phyloP scores from a whole-genome alignment of 208 protist genomes.

The Leishmania lainsoni region DNA sequence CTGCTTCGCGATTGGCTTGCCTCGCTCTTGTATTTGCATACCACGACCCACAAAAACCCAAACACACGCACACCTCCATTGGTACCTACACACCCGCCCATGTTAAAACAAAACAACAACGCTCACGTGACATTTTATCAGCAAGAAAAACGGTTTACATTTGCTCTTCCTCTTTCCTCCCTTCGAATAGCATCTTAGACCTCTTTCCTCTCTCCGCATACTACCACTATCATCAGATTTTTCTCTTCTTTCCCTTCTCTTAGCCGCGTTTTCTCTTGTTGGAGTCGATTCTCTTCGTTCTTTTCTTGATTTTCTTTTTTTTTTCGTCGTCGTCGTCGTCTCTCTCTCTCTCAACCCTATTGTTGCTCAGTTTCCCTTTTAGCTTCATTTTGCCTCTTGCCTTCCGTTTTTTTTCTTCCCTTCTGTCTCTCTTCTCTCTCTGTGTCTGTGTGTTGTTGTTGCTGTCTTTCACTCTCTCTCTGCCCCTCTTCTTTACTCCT shows the following conservation, averaged over 20 bases:
- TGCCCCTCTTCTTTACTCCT: not conserved
- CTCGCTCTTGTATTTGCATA: not conserved
- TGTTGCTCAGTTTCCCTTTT: not conserved
- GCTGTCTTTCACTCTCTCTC: not conserved
- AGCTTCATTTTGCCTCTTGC: not conserved
- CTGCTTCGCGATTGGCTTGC: not conserved
- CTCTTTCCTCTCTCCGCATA: not conserved
- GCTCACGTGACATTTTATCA: not conserved
- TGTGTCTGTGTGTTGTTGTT: not conserved
- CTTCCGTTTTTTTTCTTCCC: not conserved
- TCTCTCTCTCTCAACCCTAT: not conserved
- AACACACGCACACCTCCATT: not conserved
- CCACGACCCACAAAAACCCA: not conserved
- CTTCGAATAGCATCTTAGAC: constrained; percentile 7
- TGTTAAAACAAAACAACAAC: no score
- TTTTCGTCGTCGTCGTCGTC: not conserved
- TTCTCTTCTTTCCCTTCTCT: constrained; percentile 6
- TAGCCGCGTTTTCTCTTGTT: no score
- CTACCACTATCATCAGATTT: constrained; percentile 10
- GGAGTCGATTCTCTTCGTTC: not conserved
- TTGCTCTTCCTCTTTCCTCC: not conserved
- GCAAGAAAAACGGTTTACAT: constrained; percentile 4
- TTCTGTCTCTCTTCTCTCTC: not conserved
- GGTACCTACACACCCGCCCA: no score
- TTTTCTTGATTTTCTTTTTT: not conserved